Evolutionary conservation across 805 yeast species (phyloP).

Genomic region (Hanseniaspora valbyensis): DNA sequence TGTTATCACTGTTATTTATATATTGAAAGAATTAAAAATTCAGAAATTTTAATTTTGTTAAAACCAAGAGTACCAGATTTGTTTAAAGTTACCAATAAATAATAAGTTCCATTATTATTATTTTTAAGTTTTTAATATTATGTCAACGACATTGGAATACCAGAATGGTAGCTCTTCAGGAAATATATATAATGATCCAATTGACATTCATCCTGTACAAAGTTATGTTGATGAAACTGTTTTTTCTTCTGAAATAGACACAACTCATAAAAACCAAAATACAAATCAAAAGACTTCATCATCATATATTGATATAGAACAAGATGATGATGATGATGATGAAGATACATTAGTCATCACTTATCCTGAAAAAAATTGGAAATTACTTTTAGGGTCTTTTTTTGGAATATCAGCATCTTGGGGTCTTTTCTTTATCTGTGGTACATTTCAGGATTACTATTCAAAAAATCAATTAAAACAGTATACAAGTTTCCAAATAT

Average conservation of each 20-base stretch:
- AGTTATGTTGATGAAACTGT: not conserved
- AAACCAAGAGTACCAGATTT: too few relatives aligned
- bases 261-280: not conserved
- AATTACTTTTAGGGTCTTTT: slow-evolving; percentile 24
- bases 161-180: not conserved
- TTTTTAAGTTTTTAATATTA: too few relatives aligned
- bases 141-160: too few relatives aligned
- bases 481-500: slow-evolving; percentile 38
- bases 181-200: not conserved
- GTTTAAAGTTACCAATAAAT: too few relatives aligned
- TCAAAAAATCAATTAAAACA: slow-evolving; percentile 39
- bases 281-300: too few relatives aligned
- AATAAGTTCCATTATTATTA: too few relatives aligned
- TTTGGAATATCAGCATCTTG: slow-evolving; percentile 47
- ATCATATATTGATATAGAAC: not conserved
- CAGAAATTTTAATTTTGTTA: too few relatives aligned
- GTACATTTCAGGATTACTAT: slow-evolving; percentile 57
- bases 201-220: not conserved
- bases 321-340: not conserved
- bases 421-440: slow-evolving; percentile 57
- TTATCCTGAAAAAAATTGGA: slow-evolving; percentile 14
- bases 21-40: too few relatives aligned
- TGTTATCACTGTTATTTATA: too few relatives aligned
- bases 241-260: not conserved
- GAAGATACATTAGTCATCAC: not conserved